Percentiles rank a stretch among this genome's conserved stretches.
These are phyloP conservation scores for Pseudogymnoascus sp. DNA, from an alignment of 2,329 filamentous ascomycete genomes.

Conservation along the genomic window DNA sequence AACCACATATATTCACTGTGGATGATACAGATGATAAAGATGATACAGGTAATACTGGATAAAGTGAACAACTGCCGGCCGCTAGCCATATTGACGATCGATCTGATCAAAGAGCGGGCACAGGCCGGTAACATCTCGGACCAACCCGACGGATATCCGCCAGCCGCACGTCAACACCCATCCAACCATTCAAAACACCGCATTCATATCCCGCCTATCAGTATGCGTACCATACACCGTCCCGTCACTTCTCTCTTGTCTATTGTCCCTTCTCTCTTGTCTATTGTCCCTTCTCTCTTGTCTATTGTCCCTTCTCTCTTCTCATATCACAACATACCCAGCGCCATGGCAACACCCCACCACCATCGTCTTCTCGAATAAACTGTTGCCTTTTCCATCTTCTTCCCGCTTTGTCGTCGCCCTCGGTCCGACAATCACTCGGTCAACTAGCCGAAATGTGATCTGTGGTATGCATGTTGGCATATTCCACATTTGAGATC, in stretches of 20 bases:
- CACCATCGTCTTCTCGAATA: background rate
- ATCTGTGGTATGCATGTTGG: background rate
- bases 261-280: background rate
- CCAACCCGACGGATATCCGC: background rate
- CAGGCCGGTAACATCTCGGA: background rate
- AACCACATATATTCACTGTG: background rate
- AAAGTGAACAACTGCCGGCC: background rate
- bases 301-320: background rate
- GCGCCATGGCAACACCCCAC: background rate
- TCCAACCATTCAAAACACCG: background rate
- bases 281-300: background rate
- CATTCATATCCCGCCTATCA: background rate
- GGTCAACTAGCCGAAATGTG: background rate
- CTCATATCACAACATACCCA: background rate
- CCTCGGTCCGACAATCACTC: background rate
- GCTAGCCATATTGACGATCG: background rate
- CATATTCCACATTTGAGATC: constrained; percentile 5
- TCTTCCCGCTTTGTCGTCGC: background rate
- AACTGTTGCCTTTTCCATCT: background rate
- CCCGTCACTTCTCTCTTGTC: background rate
- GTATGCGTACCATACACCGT: background rate
- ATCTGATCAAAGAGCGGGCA: background rate
- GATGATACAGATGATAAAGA: background rate
- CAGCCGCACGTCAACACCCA: background rate
- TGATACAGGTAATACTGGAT: background rate